Evolutionary conservation across 208 protist species (phyloP), one percentile per base, ranked within the genome.

Genomic region (Kentomonas sorsogonicus): DNA sequence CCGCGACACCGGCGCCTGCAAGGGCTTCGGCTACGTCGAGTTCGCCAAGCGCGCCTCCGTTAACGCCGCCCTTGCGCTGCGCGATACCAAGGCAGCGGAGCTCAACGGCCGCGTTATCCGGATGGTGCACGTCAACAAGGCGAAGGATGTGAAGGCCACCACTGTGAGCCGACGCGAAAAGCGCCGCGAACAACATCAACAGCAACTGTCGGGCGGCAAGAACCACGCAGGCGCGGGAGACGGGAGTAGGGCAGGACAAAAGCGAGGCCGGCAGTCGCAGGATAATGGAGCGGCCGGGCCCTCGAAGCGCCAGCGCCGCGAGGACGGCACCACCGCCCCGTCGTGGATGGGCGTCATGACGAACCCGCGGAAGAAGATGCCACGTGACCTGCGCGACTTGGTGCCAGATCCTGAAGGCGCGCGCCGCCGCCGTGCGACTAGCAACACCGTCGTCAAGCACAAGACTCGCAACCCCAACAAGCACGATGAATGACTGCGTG

Each of bases 1-100:
- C 41, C 70, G 84, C 9, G 83, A 93, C 27, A 82, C 74, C 2
- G 89, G 86, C 31, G 54, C 57, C 34, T 91, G 86, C 70, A 94
- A 96, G 51, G 90, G 90, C 15, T 94, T 94, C 43, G 90, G 90
- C 43, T 96, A 96, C 59, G 90, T 96, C 7, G 84, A 96, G 66
- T 96, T 96, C 50, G 22, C 75, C 16, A 44, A 59, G 50, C 9
- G 46, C 30, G 25, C 71, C 7, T 89, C 80, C 9, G 86, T 94
- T 9, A 29, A 60, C 31, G 56, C 61, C 4, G 90, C 86, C 18
- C 83, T 96, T 50, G 83, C 58, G 3, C n/a, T n/a, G n/a, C n/a
- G n/a, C n/a, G n/a, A n/a, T n/a, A 74, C 74, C 11, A 73, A 84
- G 11, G 90, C 84, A 0, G 69, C 56, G 36, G 44, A 73, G 31